Evolutionary conservation across 78 protist species (phyloP).

Genomic region (Emiliania huxleyi): DNA sequence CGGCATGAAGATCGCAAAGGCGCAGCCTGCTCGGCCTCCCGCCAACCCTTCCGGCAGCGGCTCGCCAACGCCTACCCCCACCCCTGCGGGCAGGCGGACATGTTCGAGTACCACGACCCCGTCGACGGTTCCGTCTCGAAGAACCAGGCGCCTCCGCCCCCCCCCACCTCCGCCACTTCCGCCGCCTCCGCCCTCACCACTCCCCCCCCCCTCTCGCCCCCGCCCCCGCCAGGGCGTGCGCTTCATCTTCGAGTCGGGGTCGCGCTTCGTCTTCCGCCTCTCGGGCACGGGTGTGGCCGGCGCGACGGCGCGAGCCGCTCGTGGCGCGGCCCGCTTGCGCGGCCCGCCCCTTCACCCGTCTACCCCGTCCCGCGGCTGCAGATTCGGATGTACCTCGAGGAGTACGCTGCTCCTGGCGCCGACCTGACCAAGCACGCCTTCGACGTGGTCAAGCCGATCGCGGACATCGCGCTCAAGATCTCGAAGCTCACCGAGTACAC

Average conservation of each 20-base stretch:
- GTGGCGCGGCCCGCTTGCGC: too few relatives aligned
- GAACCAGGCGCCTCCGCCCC: background rate
- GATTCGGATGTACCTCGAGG: constrained; percentile 90
- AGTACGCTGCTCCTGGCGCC: constrained; percentile 48
- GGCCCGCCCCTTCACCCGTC: too few relatives aligned
- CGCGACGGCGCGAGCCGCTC: constrained; percentile 93
- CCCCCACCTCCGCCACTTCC: too few relatives aligned
- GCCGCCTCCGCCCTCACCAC: too few relatives aligned
- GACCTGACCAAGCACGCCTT: too few relatives aligned
- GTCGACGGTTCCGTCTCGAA: constrained; percentile 68
- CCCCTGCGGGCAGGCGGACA: too few relatives aligned
- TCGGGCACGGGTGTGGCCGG: constrained; percentile 92
- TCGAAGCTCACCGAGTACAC: constrained; percentile 57
- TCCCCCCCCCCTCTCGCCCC: too few relatives aligned
- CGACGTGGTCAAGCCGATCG: constrained; percentile 51
- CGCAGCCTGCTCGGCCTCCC: too few relatives aligned
- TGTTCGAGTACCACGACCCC: constrained; percentile 86
- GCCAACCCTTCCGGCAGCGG: too few relatives aligned
- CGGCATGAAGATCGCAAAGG: background rate
- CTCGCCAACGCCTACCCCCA: too few relatives aligned
- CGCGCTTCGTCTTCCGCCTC: constrained; percentile 87
- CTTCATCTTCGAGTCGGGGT: constrained; percentile 74
- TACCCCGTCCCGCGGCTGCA: too few relatives aligned
- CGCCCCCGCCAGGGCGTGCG: constrained; percentile 67
- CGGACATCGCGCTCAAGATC: constrained; percentile 52